A percentile compares a stretch with the other conserved stretches of the same genome.
Conservation (phyloP, 768 basidiomycete species). For the Ephemerocybe angulata region DNA sequence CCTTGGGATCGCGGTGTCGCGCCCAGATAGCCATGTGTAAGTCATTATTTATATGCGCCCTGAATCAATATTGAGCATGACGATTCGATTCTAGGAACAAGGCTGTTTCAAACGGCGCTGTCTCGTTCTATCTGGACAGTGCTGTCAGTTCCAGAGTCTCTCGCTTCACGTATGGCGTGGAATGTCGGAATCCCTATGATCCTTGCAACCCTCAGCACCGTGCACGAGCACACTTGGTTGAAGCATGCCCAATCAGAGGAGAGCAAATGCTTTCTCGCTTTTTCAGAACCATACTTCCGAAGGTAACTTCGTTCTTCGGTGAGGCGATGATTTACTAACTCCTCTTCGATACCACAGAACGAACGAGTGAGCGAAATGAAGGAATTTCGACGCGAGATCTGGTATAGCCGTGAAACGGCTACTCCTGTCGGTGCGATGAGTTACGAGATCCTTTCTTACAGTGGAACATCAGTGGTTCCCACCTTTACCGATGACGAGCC, state of each 20-base stretch:
- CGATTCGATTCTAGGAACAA: slow-evolving; percentile 19
- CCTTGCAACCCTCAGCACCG: neutral
- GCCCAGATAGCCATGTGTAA: slow-evolving; percentile 54
- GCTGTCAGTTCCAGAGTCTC: neutral
- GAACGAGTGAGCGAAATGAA: too few species aligned
- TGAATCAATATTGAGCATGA: neutral
- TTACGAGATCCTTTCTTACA: too few species aligned
- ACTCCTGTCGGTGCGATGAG: too few species aligned
- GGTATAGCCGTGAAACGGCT: too few species aligned
- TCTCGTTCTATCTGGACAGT: neutral
- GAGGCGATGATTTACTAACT: too few species aligned
- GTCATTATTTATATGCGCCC: slow-evolving; percentile 15
- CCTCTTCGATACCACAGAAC: too few species aligned
- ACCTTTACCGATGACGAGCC: too few species aligned
- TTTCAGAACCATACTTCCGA: too few species aligned
- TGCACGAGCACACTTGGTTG: neutral
- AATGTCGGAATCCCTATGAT: neutral
- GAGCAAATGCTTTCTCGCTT: too few species aligned
- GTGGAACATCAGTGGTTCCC: too few species aligned
- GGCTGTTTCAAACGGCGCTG: slow-evolving; percentile 2
- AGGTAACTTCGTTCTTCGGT: too few species aligned
- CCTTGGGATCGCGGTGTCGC: slow-evolving; percentile 37
- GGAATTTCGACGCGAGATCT: too few species aligned
- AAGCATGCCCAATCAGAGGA: neutral
- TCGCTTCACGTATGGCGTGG: neutral